Base-by-base conservation (phyloP, 2,329 filamentous ascomycete species). In the Colletotrichum sp. region DNA sequence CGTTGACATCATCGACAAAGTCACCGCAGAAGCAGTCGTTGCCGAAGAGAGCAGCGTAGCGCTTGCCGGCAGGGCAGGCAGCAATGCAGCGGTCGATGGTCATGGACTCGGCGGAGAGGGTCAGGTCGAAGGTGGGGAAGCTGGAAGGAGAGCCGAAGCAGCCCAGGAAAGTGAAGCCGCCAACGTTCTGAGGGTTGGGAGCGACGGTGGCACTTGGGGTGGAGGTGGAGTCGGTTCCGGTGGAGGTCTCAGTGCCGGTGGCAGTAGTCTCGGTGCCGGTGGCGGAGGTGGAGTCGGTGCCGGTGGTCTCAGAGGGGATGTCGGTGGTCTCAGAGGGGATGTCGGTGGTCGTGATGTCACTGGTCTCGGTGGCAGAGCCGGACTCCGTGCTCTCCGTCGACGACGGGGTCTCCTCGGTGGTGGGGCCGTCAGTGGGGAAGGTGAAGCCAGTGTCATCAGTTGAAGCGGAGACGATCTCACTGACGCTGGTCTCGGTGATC, bases 141-240 rank as follows among this genome's bases (percentile, higher is more conserved):
- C 81, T 79, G 32, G 77, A 60, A 14, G 68, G 30, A 34, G 82
- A 83, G n/a, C 70, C 68, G 43, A 78, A 76, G 77, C 83, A 84
- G 72, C 83, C 83, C 43, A 79, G 73, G 71, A 79, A 77, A 59
- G 68, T 75, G 77, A 78, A 83, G 74, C 65, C 73, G 4, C 72
- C 75, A 18, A 79, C 66, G 12, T 52, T 63, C 66, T 18, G 26
- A 12, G 75, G 77, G 71, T 79, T 72, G 66, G 39, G 61, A 16
- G 69, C 43, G 16, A 70, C 36, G 1, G 68, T 63, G 64, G 59
- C 30, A 21, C 57, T 32, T 6, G 73, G 7, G 3, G 59, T 30
- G n/a, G 63, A 24, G 18, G 57, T 43, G 60, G 72, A 48, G 24
- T 26, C 26, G 28, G 67, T 36, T 8, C 10, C 30, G 7, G 73